Evolutionary conservation across 192 early-diverging fungal species (phyloP).

Genomic region (Rhizophlyctis rosea): DNA sequence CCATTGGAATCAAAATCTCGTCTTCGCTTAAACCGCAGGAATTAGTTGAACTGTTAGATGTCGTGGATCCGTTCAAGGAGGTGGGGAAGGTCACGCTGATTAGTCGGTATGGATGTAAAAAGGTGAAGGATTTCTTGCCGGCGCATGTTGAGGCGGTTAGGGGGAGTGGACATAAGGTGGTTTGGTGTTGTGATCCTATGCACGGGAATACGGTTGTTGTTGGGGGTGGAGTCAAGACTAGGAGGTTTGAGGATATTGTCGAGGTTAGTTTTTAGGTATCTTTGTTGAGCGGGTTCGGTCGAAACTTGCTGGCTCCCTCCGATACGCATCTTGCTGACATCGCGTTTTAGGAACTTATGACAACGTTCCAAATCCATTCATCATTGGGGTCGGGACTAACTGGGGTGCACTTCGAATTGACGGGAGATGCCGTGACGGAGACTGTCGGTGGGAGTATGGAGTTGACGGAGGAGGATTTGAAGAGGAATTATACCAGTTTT

Average conservation of each 20-base stretch:
- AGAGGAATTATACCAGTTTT: slow-evolving; percentile 90
- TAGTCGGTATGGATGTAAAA: slow-evolving; percentile 86
- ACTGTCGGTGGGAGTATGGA: slow-evolving; percentile 98
- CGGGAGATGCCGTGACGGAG: slow-evolving; percentile 93
- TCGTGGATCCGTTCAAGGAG: slow-evolving; percentile 82
- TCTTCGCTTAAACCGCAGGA: slow-evolving; percentile 88
- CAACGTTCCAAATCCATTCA: slow-evolving; percentile 81
- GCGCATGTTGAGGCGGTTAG: slow-evolving; percentile 90
- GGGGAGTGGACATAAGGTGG: slow-evolving; percentile 77
- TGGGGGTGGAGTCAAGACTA: slow-evolving; percentile 81
- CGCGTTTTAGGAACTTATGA: slow-evolving; percentile 64
- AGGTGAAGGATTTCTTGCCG: slow-evolving; percentile 79
- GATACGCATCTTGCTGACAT: slow-evolving; percentile 16
- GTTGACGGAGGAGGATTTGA: slow-evolving; percentile 73
- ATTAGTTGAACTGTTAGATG: slow-evolving; percentile 76
- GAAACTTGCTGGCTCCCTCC: no score
- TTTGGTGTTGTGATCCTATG: slow-evolving; percentile 97
- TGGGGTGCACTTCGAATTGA: slow-evolving; percentile 97
- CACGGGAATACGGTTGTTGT: slow-evolving; percentile 95
- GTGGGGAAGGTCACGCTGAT: slow-evolving; percentile 89
- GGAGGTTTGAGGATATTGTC: slow-evolving; percentile 87
- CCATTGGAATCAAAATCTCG: slow-evolving; percentile 95
- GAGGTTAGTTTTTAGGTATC: slow-evolving; percentile 26
- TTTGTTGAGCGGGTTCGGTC: neutral
- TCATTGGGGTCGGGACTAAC: slow-evolving; percentile 68